Base-by-base conservation (phyloP, 2,329 filamentous ascomycete genomes). In the Trichocomaceae sp. region DNA sequence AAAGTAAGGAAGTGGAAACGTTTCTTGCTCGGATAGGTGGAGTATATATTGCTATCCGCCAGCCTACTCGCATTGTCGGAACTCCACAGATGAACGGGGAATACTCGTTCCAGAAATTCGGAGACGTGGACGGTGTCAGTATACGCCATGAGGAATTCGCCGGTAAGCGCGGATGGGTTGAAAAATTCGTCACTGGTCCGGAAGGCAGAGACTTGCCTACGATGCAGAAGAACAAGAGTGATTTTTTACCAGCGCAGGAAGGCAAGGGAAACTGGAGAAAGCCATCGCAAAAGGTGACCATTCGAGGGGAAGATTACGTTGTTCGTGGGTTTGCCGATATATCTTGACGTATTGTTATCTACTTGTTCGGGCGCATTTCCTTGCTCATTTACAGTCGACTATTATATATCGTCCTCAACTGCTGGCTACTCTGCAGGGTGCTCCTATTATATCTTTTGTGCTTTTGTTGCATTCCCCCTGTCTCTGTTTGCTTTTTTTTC, bases 191-290 rank as follows among this genome's bases (percentile, higher is more conserved):
- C 20, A 56, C 29, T 12, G 54, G 54, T 19, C 54, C 54, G 17
- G 54, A 56, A 22, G 45, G 54, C 50, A 52, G 47, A 52, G 54
- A 56, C 2, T 12, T 56, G 50, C 54, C 54, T 7, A 56, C 49
- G 3, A 56, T 56, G 54, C 29, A 48, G 20, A 51, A 52, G 45
- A 52, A 48, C 6, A 51, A 52, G 17, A 56, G 29, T 39, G 54
- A 56, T 12, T 56, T 56, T 19, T n/a, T 22, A 19, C 33, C 26
- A 4, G 50, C 54, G 22, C 37, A 46, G 39, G 54, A 56, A 37
- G 54, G 54, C n/a, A 56, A 56, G 20, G 49, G 49, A 1, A 56
- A 56, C 17, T 56, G 54, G 54, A 47, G 54, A 26, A 56, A 52
- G 37, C 54, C 54, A n/a, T 47, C 35, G 8, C 45, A 56, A 19